phyloP scores from a whole-genome alignment of 306 rosid species.

The Trifolium repens region DNA sequence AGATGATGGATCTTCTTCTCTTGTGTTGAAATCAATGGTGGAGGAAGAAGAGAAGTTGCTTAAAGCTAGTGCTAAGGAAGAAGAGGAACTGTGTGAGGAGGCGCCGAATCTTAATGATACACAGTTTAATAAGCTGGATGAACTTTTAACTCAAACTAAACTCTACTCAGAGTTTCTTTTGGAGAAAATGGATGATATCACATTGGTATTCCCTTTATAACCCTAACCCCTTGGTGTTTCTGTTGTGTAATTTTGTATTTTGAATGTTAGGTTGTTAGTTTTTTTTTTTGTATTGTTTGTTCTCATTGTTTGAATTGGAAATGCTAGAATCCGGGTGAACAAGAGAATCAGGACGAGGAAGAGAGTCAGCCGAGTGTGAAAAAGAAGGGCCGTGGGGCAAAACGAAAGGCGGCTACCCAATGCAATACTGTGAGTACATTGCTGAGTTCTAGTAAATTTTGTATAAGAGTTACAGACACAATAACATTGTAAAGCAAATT shows the following conservation, averaged over 20 bases:
- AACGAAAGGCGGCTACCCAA: slow-evolving; percentile 69
- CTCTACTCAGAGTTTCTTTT: slow-evolving; percentile 79
- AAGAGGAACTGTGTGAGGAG: slow-evolving; percentile 46
- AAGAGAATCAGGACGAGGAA: slow-evolving; percentile 53
- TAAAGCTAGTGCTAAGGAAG: slow-evolving; percentile 66
- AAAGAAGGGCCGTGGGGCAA: slow-evolving; percentile 66
- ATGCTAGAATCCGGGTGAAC: slow-evolving; percentile 62
- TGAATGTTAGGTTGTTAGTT: neutral
- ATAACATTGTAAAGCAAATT: neutral
- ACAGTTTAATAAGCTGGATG: slow-evolving; percentile 86
- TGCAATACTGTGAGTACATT: slow-evolving; percentile 66
- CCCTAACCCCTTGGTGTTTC: neutral
- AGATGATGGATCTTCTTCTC: slow-evolving; percentile 53
- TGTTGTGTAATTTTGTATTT: slow-evolving; percentile 14
- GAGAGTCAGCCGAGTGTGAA: slow-evolving; percentile 50
- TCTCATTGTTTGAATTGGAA: slow-evolving; percentile 36
- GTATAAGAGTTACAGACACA: neutral
- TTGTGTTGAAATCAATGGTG: slow-evolving; percentile 51
- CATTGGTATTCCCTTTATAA: slow-evolving; percentile 47
- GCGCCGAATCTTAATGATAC: slow-evolving; percentile 55
- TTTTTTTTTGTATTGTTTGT: slow-evolving; percentile 21
- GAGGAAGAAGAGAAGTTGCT: slow-evolving; percentile 73
- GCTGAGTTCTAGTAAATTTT: neutral
- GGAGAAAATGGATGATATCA: slow-evolving; percentile 96
- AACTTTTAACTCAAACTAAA: slow-evolving; percentile 86